These are phyloP conservation scores for Fibroporia radiculosa DNA, from an alignment of 768 basidiomycete species.

Conservation along the genomic window DNA sequence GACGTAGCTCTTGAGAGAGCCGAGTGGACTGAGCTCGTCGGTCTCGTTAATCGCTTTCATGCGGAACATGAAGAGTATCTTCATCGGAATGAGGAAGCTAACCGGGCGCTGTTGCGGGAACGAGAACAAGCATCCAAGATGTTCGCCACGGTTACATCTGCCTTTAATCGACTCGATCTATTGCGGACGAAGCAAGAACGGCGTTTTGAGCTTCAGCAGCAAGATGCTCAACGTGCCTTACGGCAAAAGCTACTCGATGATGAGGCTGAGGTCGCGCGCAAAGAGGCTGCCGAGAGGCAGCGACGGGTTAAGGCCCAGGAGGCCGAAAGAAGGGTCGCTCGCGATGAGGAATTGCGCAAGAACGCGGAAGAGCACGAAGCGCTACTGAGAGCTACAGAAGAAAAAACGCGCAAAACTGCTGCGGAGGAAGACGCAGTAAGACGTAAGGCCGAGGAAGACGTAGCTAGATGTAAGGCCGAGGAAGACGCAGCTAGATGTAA, in stretches of 20 bases:
- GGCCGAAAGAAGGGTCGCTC: neutral
- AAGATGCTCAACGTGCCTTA: neutral
- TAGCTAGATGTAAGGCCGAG: neutral
- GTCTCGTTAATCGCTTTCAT: slow-evolving; percentile 8
- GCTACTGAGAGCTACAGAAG: too few relatives aligned
- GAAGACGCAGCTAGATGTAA: neutral
- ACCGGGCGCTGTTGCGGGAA: slow-evolving; percentile 20
- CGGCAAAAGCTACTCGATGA: neutral
- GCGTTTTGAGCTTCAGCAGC: slow-evolving; percentile 8
- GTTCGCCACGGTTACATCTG: slow-evolving; percentile 20
- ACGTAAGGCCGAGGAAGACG: neutral
- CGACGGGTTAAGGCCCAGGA: neutral
- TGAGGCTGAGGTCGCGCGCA: slow-evolving; percentile 1
- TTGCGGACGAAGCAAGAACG: slow-evolving; percentile 19
- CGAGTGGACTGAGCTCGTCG: slow-evolving; percentile 15
- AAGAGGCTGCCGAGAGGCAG: neutral
- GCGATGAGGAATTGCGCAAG: neutral
- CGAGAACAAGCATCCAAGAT: slow-evolving; percentile 20
- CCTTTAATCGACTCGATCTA: slow-evolving; percentile 22
- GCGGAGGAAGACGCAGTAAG: slow-evolving; percentile 1
- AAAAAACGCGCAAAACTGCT: neutral
- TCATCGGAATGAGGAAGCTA: slow-evolving; percentile 20
- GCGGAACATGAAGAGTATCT: slow-evolving; percentile 18
- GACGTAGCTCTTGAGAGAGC: slow-evolving; percentile 13
- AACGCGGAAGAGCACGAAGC: neutral